Evolutionary conservation across 2,329 filamentous ascomycete species (phyloP).

Genomic region (Hymenotorrendiella dingleyae): DNA sequence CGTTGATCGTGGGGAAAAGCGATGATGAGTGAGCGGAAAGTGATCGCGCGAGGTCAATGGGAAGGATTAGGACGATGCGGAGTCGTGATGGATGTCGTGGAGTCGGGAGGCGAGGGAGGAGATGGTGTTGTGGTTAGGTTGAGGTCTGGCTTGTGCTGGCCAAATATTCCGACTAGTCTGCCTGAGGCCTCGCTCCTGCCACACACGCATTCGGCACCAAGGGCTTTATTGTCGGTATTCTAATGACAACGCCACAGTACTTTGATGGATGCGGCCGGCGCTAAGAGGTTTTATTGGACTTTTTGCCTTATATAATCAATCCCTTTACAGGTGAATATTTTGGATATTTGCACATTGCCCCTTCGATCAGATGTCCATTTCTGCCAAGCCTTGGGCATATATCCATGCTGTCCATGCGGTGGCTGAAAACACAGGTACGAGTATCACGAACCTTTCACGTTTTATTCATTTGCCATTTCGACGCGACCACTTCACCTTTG

Average conservation of each 20-base stretch:
- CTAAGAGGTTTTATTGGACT: too few relatives aligned
- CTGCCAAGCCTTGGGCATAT: not conserved
- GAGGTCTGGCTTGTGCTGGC: not conserved
- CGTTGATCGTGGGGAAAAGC: not conserved
- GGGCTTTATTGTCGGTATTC: too few relatives aligned
- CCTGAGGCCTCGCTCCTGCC: not conserved
- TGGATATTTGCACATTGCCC: too few relatives aligned
- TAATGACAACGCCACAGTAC: too few relatives aligned
- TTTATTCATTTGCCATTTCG: too few relatives aligned
- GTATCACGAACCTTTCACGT: constrained; percentile 1
- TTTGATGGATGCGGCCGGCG: too few relatives aligned
- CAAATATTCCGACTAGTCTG: too few relatives aligned
- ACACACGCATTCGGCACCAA: not conserved
- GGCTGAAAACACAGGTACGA: too few relatives aligned
- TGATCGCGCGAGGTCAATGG: not conserved
- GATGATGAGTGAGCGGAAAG: too few relatives aligned
- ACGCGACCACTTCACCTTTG: too few relatives aligned
- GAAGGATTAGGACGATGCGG: not conserved
- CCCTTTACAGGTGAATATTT: too few relatives aligned
- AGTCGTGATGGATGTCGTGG: not conserved
- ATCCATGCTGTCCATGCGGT: not conserved
- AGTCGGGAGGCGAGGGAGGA: not conserved
- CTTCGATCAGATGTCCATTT: not conserved
- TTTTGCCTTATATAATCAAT: too few relatives aligned
- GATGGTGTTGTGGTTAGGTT: not conserved